phyloP scores from a whole-genome alignment of 2,329 filamentous ascomycete genomes.

The Chaetomium strumarium region DNA sequence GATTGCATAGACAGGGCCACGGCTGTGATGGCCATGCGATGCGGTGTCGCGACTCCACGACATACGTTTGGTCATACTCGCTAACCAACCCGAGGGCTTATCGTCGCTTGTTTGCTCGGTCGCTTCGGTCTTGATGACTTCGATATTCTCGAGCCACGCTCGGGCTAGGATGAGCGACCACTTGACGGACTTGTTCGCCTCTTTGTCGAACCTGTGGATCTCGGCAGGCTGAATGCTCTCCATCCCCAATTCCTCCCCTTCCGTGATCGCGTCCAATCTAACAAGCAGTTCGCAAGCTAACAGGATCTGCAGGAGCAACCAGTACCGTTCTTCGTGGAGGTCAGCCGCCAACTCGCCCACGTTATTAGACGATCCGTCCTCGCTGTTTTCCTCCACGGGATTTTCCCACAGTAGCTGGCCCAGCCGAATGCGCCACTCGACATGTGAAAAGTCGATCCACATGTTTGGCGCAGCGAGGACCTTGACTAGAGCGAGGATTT shows the following conservation, averaged over 20 bases:
- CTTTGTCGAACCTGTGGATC: slow-evolving; percentile 55
- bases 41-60: slow-evolving; percentile 36
- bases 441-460: slow-evolving; percentile 68
- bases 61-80: slow-evolving; percentile 51
- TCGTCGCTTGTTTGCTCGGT: slow-evolving; percentile 27
- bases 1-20: slow-evolving; percentile 41
- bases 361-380: slow-evolving; percentile 46
- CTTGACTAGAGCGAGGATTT: slow-evolving; percentile 63
- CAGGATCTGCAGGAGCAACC: slow-evolving; percentile 60
- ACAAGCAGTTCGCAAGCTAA: slow-evolving; percentile 60
- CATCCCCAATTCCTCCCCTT: slow-evolving; percentile 51
- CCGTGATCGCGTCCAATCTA: slow-evolving; percentile 57
- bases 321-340: slow-evolving; percentile 57
- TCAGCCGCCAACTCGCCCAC: slow-evolving; percentile 45
- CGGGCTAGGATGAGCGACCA: slow-evolving; percentile 62
- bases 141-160: slow-evolving; percentile 63
- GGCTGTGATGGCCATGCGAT: slow-evolving; percentile 33
- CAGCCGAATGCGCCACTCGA: slow-evolving; percentile 68
- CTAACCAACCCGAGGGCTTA: slow-evolving; percentile 46
- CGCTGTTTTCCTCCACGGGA: slow-evolving; percentile 45
- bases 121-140: slow-evolving; percentile 43
- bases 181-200: slow-evolving; percentile 55
- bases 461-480: slow-evolving; percentile 59
- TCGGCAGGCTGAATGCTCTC: slow-evolving; percentile 50
- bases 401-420: slow-evolving; percentile 66